These are phyloP conservation scores for Lyophyllum shimeji DNA, from an alignment of 768 basidiomycete genomes.

Conservation along the genomic window DNA sequence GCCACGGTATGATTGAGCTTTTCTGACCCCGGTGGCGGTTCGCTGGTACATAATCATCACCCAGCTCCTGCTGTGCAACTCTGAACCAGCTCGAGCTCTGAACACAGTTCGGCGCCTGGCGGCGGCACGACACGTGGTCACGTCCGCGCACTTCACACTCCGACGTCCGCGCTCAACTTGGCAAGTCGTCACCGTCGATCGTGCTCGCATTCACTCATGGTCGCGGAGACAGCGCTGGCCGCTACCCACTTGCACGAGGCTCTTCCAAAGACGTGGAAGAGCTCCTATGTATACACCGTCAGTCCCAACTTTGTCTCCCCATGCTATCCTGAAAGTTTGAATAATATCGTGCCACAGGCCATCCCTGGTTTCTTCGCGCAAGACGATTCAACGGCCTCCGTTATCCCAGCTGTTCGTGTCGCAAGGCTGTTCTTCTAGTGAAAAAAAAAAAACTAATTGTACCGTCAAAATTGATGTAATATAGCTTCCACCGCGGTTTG, in stretches of 20 bases:
- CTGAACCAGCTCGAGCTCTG: too few species aligned
- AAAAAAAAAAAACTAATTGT: not conserved
- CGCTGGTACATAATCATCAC: too few species aligned
- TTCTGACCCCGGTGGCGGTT: too few species aligned
- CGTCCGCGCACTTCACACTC: not conserved
- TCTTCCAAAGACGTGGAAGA: not conserved
- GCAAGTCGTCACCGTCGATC: too few species aligned
- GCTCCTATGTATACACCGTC: not conserved
- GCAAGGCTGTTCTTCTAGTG: not conserved
- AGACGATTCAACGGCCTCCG: slow-evolving; percentile 1
- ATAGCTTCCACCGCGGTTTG: slow-evolving; percentile 59
- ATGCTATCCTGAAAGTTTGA: too few species aligned
- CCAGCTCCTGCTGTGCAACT: too few species aligned
- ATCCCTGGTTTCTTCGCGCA: slow-evolving; percentile 9
- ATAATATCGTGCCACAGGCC: not conserved
- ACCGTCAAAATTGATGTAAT: not conserved
- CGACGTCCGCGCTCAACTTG: not conserved
- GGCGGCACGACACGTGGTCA: too few species aligned
- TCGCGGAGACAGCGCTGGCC: not conserved
- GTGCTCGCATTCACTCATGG: too few species aligned
- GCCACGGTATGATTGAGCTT: too few species aligned
- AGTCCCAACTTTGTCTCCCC: not conserved
- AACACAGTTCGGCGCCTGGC: too few species aligned
- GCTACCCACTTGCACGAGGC: not conserved
- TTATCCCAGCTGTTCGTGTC: slow-evolving; percentile 2